Base-by-base conservation (phyloP, 2,329 filamentous ascomycete genomes). In the Trichophyton benhamiae region DNA sequence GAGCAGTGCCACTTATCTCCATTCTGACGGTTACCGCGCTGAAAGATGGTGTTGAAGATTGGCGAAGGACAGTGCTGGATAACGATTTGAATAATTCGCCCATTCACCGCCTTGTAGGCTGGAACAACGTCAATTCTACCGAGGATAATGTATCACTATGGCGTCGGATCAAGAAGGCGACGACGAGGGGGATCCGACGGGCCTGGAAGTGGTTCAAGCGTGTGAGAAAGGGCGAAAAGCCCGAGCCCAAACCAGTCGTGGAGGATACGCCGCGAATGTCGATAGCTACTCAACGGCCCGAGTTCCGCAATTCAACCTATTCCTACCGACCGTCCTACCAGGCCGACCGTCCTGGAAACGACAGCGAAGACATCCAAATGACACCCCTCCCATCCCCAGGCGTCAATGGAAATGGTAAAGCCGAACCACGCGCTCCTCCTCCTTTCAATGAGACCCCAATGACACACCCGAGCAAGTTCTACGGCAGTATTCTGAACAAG, bases 21-120 rank as follows among this genome's bases (percentile, higher is more conserved):
- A 97, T 99, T 74, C 80, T 99, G 60, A 77, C 83, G 63, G 83
- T 96, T 60, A 99, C 94, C 1, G 86, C 90, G 30, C 83, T 96
- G 73, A 99, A 97, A 75, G 94, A 99, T 72, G 94, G 86, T 17
- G 87, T 97, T 65, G 94, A 99, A 75, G 94, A 99, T 76, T 97
- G 90, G 79, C 83, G 94, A 68, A 83, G 94, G 75, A 97, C 92
- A 0, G 80, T 91, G 48, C 84, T 96, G 49, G 94, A 99, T 72
- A 95, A 87, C 66, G 88, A 96, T 69, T 81, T 99, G 64, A 99
- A 99, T 76, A 97, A 99, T 71, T 94, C 94, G 1, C 89, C 91
- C 0, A 89, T 97, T 8, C 92, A 99, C 74, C 85, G 92, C 63
- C 79, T 99, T 20, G 80, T 90, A 11, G 87, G 91, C 65, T 97